Evolutionary conservation across 1,139 yeast species (phyloP).

Genomic region (Suhomyces ambrosiae): DNA sequence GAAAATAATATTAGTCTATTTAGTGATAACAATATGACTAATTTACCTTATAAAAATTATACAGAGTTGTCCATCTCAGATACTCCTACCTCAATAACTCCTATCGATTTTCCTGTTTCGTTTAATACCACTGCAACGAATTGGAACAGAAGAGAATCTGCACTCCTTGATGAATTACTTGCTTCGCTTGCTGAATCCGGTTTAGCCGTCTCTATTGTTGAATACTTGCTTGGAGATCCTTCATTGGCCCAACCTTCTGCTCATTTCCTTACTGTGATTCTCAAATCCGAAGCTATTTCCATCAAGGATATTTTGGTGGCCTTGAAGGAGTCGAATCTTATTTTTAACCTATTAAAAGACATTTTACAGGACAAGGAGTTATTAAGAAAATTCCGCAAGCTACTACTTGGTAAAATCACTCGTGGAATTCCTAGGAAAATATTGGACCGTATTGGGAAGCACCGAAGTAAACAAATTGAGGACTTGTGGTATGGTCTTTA

Average conservation of each 20-base stretch:
- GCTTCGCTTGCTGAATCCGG: constrained; percentile 34
- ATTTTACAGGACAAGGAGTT: constrained; percentile 24
- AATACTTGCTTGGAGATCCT: constrained; percentile 31
- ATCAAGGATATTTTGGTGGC: constrained; percentile 25
- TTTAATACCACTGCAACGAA: too few relatives aligned
- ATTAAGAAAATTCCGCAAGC: constrained; percentile 22
- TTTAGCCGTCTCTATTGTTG: constrained; percentile 30
- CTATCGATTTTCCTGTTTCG: background rate
- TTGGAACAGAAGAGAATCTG: constrained; percentile 23
- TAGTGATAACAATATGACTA: constrained; percentile 4
- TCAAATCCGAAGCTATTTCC: constrained; percentile 29
- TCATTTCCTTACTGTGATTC: constrained; percentile 26
- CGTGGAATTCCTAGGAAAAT: constrained; percentile 21
- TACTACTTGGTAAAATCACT: constrained; percentile 22
- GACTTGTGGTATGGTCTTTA: background rate
- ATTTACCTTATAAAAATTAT: too few relatives aligned
- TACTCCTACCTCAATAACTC: too few relatives aligned
- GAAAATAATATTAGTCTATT: constrained; percentile 24
- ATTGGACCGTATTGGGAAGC: constrained; percentile 4
- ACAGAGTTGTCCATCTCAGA: too few relatives aligned
- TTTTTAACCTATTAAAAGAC: constrained; percentile 22
- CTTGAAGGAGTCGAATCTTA: constrained; percentile 26
- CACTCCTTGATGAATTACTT: constrained; percentile 27
- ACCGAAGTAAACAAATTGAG: background rate
- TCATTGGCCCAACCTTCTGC: constrained; percentile 32